These are phyloP conservation scores for Ceratocystis cubensis DNA, from an alignment of 2,329 filamentous ascomycete species.

Conservation along the genomic window DNA sequence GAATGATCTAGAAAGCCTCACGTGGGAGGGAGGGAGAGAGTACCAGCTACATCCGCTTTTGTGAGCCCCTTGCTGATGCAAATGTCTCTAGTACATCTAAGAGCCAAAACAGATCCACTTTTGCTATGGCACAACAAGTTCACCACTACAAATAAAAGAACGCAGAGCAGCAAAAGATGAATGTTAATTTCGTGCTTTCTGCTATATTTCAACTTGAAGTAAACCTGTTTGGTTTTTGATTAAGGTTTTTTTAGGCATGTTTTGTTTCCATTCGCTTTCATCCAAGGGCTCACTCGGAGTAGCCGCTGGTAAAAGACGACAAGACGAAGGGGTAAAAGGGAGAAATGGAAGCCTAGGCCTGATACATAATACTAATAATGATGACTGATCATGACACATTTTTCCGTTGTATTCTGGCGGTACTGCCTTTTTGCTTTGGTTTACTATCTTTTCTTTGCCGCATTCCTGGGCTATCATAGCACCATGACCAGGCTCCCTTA, in stretches of 20 bases:
- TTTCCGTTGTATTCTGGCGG: not conserved
- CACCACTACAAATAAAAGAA: not conserved
- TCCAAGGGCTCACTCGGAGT: not conserved
- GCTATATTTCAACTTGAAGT: too few species aligned
- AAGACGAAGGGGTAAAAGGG: not conserved
- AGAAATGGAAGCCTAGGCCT: not conserved
- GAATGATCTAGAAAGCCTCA: constrained; percentile 2
- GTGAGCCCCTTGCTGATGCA: not conserved
- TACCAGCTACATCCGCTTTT: constrained; percentile 11
- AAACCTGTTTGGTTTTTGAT: not conserved
- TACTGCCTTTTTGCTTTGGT: not conserved
- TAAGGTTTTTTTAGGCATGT: not conserved
- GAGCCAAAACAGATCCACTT: not conserved
- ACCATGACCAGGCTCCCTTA: not conserved
- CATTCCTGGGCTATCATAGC: not conserved
- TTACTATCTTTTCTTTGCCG: not conserved
- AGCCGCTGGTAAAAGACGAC: not conserved
- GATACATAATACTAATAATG: too few species aligned
- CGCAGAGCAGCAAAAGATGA: not conserved
- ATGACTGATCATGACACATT: constrained; percentile 1
- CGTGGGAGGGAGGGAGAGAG: not conserved
- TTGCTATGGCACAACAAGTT: not conserved
- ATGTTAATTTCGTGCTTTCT: not conserved
- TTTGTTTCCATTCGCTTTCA: not conserved
- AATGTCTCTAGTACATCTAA: constrained; percentile 8